Percentiles rank a stretch among this genome's conserved stretches.
phyloP scores from a whole-genome alignment of 345 rosid species.

The Citrus glauca region DNA sequence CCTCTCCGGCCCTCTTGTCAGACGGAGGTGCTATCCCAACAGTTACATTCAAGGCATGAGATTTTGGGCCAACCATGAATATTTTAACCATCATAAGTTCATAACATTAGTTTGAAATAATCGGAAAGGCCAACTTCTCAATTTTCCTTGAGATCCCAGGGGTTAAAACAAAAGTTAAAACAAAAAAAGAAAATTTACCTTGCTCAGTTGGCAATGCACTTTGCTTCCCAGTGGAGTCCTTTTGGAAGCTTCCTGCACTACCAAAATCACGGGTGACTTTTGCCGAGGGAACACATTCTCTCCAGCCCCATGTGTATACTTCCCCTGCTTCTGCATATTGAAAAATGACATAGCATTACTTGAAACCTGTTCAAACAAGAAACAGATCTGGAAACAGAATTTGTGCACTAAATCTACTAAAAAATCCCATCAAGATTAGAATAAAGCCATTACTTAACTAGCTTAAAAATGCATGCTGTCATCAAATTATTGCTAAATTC shows the following conservation, averaged over 20 bases:
- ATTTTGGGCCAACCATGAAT: slow-evolving; percentile 35
- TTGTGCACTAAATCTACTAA: not conserved
- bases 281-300: slow-evolving; percentile 70
- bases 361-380: not conserved
- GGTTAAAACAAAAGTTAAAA: slow-evolving; percentile 5
- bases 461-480: not conserved
- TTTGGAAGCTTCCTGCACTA: slow-evolving; percentile 33
- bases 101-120: not conserved
- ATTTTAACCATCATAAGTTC: not conserved
- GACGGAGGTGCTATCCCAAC: slow-evolving; percentile 24
- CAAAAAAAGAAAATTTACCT: slow-evolving; percentile 29
- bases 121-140: not conserved
- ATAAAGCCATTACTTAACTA: not conserved
- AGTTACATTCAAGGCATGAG: slow-evolving; percentile 30
- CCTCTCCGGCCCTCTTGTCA: slow-evolving; percentile 49
- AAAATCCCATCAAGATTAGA: not conserved
- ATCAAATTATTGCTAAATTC: not conserved
- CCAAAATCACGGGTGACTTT: slow-evolving; percentile 30
- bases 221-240: slow-evolving; percentile 41
- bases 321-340: slow-evolving; percentile 58
- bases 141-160: not conserved
- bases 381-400: not conserved
- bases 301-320: slow-evolving; percentile 93
- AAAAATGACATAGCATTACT: not conserved
- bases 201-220: slow-evolving; percentile 33